Percentiles rank a stretch among this genome's conserved stretches.
phyloP scores from a whole-genome alignment of 192 early-diverging fungal species.

The Coemansia sp. region DNA sequence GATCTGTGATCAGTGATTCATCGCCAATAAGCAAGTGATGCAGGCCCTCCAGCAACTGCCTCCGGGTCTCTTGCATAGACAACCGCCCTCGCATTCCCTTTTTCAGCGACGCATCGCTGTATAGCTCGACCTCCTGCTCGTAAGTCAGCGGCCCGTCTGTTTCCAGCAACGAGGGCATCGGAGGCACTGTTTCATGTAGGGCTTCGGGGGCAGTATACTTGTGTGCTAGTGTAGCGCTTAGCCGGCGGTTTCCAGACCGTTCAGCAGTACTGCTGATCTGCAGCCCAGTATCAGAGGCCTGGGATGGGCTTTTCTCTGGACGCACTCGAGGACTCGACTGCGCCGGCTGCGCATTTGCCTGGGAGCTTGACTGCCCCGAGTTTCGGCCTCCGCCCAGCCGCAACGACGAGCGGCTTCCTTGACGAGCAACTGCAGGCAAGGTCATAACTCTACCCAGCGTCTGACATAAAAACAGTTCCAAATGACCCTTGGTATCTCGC shows the following conservation, averaged over 20 bases:
- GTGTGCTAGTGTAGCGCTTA: neutral
- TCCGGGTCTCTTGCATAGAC: slow-evolving; percentile 77
- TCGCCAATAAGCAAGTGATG: slow-evolving; percentile 61
- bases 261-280: neutral
- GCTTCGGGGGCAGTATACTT: slow-evolving; percentile 1
- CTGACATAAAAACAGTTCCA: slow-evolving; percentile 54
- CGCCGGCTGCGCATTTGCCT: slow-evolving; percentile 12
- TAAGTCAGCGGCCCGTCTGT: slow-evolving; percentile 25
- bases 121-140: slow-evolving; percentile 43
- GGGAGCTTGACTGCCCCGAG: slow-evolving; percentile 19
- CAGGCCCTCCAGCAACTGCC: slow-evolving; percentile 77
- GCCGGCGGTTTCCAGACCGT: neutral
- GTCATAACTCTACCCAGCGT: slow-evolving; percentile 46
- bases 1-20: slow-evolving; percentile 75
- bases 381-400: slow-evolving; percentile 10
- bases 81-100: slow-evolving; percentile 40
- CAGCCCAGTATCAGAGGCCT: neutral
- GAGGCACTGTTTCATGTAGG: neutral
- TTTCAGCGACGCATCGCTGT: slow-evolving; percentile 31
- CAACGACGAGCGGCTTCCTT: slow-evolving; percentile 23
- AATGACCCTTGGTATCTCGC: slow-evolving; percentile 33
- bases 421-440: slow-evolving; percentile 25
- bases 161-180: slow-evolving; percentile 22
- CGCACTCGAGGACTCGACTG: slow-evolving; percentile 7
- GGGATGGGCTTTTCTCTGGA: neutral